Evolutionary conservation across 164 flowering plant species (phyloP), one percentile per base, ranked within the genome.

Genomic region (Annona squamosa): DNA sequence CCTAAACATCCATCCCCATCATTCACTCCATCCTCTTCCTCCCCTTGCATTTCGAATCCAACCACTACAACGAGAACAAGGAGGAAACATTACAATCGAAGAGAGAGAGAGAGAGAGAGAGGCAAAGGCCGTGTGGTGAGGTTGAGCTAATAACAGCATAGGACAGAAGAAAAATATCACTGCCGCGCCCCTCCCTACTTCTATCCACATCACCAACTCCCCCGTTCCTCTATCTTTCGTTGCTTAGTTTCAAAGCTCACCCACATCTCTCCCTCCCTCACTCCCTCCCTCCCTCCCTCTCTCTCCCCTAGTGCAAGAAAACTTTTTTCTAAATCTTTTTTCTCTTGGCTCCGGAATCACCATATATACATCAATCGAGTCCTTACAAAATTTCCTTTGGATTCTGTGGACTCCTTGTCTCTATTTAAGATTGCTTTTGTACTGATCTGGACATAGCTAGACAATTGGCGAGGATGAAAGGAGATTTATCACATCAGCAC

Each of bases 321-420:
- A 42, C 68, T 19, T 18, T 65, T 13, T 17, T 44, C 19, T 19
- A 13, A 46, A 45, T 10, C 61, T 56, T 56, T 56, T 1, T 56
- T 7, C 66, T 63, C 41, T 63, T 26, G 37, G 37, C 37, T 26
- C 37, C 37, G 37, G 37, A 26, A 26, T 26, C 37, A 26, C 37
- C 10, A 52, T 48, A 48, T 48, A 48, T 52, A 52, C 59, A 52
- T 52, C 59, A 41, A 3, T 44, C 70, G 18, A 26, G 4, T 37
- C 59, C 59, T 9, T 9, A 52, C 59, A 52, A 73, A 66, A n/a
- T 52, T 48, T 48, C 9, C 52, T 48, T 64, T 47, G 63, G 41
- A 63, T 73, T 74, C 45, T 62, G 67, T 48, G 66, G 64, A 70
- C 64, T 73, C 74, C 47, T 48, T 59, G 61, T 44, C 41, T 62